Percentiles rank a stretch among this genome's conserved stretches.
Evolutionary conservation across 352 stramenopile genomes (phyloP).

Genomic region (Phytophthora syringae): DNA sequence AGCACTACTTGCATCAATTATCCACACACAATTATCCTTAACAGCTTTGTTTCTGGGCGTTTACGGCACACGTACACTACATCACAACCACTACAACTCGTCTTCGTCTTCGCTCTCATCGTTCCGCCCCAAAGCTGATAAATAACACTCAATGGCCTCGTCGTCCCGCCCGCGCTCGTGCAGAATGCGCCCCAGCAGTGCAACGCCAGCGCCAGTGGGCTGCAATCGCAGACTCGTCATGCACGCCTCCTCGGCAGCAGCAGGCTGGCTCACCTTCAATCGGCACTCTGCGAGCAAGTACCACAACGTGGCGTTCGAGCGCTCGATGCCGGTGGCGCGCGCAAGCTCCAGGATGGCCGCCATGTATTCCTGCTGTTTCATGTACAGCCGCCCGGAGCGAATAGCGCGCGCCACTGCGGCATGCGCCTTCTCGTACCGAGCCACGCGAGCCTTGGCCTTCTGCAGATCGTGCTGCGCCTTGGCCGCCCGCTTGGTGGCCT

Average conservation of each 20-base stretch:
- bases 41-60: conserved; percentile 30
- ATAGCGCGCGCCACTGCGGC: conserved; percentile 50
- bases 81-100: conserved; percentile 42
- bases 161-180: conserved; percentile 55
- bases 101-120: conserved; percentile 42
- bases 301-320: conserved; percentile 56
- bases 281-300: conserved; percentile 65
- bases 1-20: conserved; percentile 17
- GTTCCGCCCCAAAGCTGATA: conserved; percentile 58
- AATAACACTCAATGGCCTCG: conserved; percentile 71
- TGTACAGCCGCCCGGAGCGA: conserved; percentile 41
- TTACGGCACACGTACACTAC: conserved; percentile 27
- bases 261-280: conserved; percentile 52
- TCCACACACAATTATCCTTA: conserved; percentile 31
- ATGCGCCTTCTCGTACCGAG: conserved; percentile 57
- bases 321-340: conserved; percentile 52
- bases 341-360: conserved; percentile 65
- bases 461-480: conserved; percentile 39
- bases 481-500: conserved; percentile 40
- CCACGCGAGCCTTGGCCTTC: conserved; percentile 48
- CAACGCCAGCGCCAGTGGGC: conserved; percentile 42
- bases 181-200: conserved; percentile 60
- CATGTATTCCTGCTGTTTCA: conserved; percentile 64
- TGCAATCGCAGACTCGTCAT: conserved; percentile 57
- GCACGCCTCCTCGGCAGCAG: conserved; percentile 59